Base-by-base conservation (phyloP, 371 early-diverging fungal species). In the Blakeslea trispora region DNA sequence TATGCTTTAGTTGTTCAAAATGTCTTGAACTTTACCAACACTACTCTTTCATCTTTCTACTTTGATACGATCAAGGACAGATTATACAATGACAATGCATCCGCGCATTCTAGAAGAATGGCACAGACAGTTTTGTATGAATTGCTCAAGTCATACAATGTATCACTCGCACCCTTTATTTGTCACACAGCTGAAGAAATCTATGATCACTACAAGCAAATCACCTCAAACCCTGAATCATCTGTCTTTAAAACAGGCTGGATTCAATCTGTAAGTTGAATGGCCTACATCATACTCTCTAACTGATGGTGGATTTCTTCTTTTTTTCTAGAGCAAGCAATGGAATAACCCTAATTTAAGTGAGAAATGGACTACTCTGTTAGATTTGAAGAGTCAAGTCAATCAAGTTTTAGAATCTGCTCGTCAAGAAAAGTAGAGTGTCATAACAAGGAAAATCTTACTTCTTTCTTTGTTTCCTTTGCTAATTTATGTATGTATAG, bases 61-160 rank as follows among this genome's bases (percentile, higher is more conserved):
- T 86, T 93, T 74, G 94, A 93, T 53, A 72, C 86, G 8, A 77
- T 89, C 68, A 94, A 94, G 75, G 94, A 94, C 61, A 77, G 90
- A 44, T 70, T 94, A 10, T 94, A 94, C 46, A 85, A 88, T 21
- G 84, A 87, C 37, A 34, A 63, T 18, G 50, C 50, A 18, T 55
- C 62, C 2, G 55, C 69, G 0, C 23, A 37, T 0, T 52, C 76
- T 37, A 81, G 94, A 44, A 75, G 81, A 23, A 78, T 80, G 34
- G 86, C 86, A 32, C 90, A 91, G 57, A 85, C 90, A 0, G 88
- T 85, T 2, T 69, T 92, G 7, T 86, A 81, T 65, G 83, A 89
- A 43, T 64, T 83, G 17, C 68, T 93, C 32, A 74, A 78, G n/a
- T 76, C 81, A 9, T 89, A 90, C 64, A 82, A 80, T 0, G 72